Evolutionary conservation across 2,329 filamentous ascomycete species (phyloP).

Genomic region (Diaporthe sp.): DNA sequence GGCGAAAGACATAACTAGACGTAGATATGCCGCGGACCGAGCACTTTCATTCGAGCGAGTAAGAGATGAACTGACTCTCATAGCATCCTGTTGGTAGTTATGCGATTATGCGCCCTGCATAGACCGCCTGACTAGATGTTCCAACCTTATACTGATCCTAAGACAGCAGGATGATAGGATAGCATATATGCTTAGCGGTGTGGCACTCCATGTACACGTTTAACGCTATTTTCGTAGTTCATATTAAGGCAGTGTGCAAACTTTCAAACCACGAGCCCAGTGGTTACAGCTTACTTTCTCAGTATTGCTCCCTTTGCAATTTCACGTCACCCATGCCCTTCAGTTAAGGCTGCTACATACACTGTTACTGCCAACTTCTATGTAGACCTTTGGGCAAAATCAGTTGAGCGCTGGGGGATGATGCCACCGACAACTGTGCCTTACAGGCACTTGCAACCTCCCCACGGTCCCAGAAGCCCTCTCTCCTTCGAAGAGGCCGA

Average conservation of each 20-base stretch:
- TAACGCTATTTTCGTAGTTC: not conserved
- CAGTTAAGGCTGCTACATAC: not conserved
- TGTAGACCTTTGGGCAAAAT: not conserved
- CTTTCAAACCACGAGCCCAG: no score
- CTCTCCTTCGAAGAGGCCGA: not conserved
- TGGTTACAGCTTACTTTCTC: not conserved
- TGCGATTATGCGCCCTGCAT: not conserved
- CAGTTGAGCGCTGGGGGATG: not conserved
- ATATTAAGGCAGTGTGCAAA: not conserved
- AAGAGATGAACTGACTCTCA: slow-evolving; percentile 3
- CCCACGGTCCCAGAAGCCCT: not conserved
- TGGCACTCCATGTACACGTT: not conserved
- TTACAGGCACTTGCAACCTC: not conserved
- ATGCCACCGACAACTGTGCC: not conserved
- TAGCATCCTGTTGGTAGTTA: not conserved
- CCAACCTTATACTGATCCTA: not conserved
- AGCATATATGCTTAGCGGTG: not conserved
- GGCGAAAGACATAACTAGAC: not conserved
- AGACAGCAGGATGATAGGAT: not conserved
- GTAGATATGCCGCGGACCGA: not conserved
- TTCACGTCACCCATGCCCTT: not conserved
- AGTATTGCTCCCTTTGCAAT: not conserved
- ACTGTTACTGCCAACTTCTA: not conserved
- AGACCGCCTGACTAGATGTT: not conserved
- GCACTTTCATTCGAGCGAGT: not conserved